phyloP scores from a whole-genome alignment of 2,329 filamentous ascomycete genomes.

The Botryotinia calthae region DNA sequence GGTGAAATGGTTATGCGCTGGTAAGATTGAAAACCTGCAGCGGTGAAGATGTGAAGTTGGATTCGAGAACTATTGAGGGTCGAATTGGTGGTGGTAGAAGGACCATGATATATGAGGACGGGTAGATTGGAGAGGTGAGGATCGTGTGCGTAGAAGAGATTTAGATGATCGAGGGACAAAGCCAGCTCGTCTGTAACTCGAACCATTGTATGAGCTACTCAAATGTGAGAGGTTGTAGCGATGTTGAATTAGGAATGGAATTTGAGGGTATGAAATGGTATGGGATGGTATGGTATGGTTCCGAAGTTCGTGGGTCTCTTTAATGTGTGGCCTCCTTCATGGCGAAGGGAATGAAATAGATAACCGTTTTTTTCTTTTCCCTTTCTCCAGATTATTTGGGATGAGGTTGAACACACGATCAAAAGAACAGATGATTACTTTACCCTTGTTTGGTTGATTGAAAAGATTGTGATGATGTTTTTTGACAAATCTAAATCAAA shows the following conservation, averaged over 20 bases:
- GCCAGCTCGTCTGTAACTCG: constrained; percentile 73
- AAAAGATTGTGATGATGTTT: not conserved
- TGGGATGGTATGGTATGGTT: not conserved
- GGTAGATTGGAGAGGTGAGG: constrained; percentile 76
- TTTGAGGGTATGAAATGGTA: constrained; percentile 1
- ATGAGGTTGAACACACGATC: not conserved
- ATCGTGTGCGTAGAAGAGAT: constrained; percentile 87
- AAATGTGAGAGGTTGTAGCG: constrained; percentile 32
- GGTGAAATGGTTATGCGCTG: constrained; percentile 90
- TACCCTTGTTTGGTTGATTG: not conserved
- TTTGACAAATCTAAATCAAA: not conserved
- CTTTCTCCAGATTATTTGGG: not conserved
- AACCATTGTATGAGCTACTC: constrained; percentile 63
- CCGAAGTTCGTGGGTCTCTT: constrained; percentile 18
- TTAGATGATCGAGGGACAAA: constrained; percentile 76
- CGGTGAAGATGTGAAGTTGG: constrained; percentile 87
- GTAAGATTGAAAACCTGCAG: constrained; percentile 86
- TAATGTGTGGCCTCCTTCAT: constrained; percentile 17
- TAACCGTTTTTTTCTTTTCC: not conserved
- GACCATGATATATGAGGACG: constrained; percentile 87
- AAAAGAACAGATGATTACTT: not conserved
- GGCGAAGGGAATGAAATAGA: constrained; percentile 17
- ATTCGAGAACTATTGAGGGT: constrained; percentile 88
- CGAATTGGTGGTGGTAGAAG: constrained; percentile 84
- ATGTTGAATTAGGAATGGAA: constrained; percentile 22